Evolutionary conservation across 495 filamentous ascomycete species (phyloP), one percentile per base, ranked within the genome.

Genomic region (Daldinia decipiens): DNA sequence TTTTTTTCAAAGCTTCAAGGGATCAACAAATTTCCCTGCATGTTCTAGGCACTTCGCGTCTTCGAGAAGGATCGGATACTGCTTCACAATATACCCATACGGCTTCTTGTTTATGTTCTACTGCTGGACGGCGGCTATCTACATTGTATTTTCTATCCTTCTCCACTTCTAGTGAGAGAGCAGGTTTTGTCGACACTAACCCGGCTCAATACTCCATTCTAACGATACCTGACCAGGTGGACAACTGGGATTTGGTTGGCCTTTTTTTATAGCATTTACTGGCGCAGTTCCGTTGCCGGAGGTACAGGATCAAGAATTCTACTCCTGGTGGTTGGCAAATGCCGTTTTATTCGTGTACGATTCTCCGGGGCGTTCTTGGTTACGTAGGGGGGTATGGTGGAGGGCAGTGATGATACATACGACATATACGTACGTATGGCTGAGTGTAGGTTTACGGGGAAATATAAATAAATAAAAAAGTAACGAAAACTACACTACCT

Each of bases 51-150:
- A 40, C 39, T 57, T 52, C 67, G 38, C 45, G 57, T 65, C 56
- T 69, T 55, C 59, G 57, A 55, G 51, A 62, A 47, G 38, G 21
- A 60, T 43, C 47, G 53, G 62, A 58, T 61, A 62, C 51, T 62
- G 65, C 26, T 50, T 62, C 52, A 70, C 55, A 65, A 65, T 57
- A 71, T 73, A 73, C 70, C 69, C 67, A 68, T 40, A 66, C 39
- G 39, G 52, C 19, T 67, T 73, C 50, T 65, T 55, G 27, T 57
- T 66, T 52, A 40, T 40, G 50, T 36, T 59, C 24, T 31, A 67
- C 68, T 74, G 50, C 62, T 67, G 66, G 68, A 62, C 65, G 71
- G 70, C 67, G 61, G 65, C 29, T 61, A 57, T 72, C 51, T 68
- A 31, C 26, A 19, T 71, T 56, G n/a, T 40, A 54, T 59, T 68